A percentile compares a stretch with the other conserved stretches of the same genome.
These are phyloP conservation scores for Coemansia sp. DNA, from an alignment of 192 early-diverging fungal species.

Conservation along the genomic window DNA sequence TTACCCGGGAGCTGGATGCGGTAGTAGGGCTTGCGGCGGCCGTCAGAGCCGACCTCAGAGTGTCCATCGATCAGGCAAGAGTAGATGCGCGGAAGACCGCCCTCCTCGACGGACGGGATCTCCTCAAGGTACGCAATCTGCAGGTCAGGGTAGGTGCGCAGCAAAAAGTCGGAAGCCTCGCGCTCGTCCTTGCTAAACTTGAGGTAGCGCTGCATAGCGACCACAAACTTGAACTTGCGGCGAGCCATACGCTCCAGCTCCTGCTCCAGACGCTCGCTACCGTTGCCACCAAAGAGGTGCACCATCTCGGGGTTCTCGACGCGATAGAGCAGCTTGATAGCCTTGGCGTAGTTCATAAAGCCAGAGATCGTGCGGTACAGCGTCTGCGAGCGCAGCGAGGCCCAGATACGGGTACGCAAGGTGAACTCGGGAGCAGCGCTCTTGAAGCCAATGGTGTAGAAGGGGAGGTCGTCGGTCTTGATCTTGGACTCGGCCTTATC, in stretches of 20 bases:
- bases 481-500: slow-evolving; percentile 60
- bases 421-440: slow-evolving; percentile 76
- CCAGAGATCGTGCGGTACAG: slow-evolving; percentile 83
- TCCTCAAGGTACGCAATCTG: slow-evolving; percentile 81
- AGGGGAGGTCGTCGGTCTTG: slow-evolving; percentile 75
- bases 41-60: slow-evolving; percentile 62
- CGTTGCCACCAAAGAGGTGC: slow-evolving; percentile 59
- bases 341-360: slow-evolving; percentile 86
- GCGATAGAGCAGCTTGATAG: slow-evolving; percentile 73
- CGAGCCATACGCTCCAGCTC: slow-evolving; percentile 64
- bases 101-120: slow-evolving; percentile 58
- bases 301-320: slow-evolving; percentile 78
- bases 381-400: slow-evolving; percentile 79
- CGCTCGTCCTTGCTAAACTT: slow-evolving; percentile 76
- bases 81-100: slow-evolving; percentile 56
- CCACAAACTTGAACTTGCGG: slow-evolving; percentile 80
- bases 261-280: slow-evolving; percentile 61
- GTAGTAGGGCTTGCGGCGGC: slow-evolving; percentile 74
- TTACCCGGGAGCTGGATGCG: slow-evolving; percentile 76
- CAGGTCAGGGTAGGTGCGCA: slow-evolving; percentile 70
- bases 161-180: slow-evolving; percentile 71
- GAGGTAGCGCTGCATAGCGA: slow-evolving; percentile 79
- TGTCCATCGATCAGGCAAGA: slow-evolving; percentile 74
- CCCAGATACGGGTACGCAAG: slow-evolving; percentile 84
- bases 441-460: slow-evolving; percentile 81